Conservation (phyloP, 2,329 filamentous ascomycete species). For the Aspergillus luchuensis region DNA sequence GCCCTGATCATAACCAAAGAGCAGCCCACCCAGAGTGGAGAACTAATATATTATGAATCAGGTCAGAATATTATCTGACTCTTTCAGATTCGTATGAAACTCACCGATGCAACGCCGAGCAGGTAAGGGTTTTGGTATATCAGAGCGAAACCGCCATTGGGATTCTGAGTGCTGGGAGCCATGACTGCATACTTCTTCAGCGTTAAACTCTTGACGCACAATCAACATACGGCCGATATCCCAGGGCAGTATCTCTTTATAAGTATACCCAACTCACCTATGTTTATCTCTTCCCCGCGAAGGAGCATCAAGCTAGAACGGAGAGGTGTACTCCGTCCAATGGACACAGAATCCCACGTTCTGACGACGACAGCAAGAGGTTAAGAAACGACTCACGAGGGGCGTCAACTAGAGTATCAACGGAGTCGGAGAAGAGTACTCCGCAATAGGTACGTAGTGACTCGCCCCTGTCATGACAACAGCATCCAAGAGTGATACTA, state of each 20-base stretch:
- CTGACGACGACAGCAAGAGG: neutral
- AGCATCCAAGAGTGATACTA: neutral
- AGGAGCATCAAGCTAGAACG: neutral
- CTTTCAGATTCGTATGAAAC: conserved; percentile 6
- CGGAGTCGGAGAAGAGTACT: too few species aligned
- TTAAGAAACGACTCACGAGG: too few species aligned
- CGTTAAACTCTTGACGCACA: neutral
- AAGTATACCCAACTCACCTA: neutral
- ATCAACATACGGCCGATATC: too few species aligned
- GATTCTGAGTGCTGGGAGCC: conserved; percentile 17
- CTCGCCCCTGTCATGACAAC: too few species aligned
- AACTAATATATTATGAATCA: conserved; percentile 28
- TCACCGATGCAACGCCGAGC: conserved; percentile 48
- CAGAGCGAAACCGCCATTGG: conserved; percentile 29
- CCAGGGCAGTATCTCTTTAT: neutral
- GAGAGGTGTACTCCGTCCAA: conserved; percentile 12
- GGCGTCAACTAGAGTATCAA: too few species aligned
- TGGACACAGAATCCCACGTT: neutral
- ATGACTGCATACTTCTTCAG: conserved; percentile 14
- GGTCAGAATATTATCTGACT: neutral
- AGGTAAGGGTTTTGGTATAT: conserved; percentile 48
- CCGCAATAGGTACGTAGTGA: too few species aligned
- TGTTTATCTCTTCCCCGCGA: neutral
- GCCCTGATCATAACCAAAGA: conserved; percentile 56
- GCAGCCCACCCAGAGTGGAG: conserved; percentile 46